Conservation (phyloP, 352 stramenopile species). For the Ophiocytium majus region DNA sequence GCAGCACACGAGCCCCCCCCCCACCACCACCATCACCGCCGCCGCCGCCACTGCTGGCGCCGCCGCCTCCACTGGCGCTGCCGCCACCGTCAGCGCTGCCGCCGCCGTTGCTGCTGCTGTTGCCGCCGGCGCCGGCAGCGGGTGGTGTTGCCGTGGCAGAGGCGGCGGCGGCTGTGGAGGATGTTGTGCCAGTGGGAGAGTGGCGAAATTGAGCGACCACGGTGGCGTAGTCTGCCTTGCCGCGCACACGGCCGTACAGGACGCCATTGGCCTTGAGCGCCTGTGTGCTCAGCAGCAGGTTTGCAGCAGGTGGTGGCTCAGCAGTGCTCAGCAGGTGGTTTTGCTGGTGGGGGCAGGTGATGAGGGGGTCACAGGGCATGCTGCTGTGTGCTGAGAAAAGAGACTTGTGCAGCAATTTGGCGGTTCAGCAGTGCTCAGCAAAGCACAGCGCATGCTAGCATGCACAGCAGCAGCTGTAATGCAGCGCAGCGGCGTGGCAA, state of each 20-base stretch:
- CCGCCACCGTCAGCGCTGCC: not conserved
- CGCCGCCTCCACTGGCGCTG: constrained; percentile 65
- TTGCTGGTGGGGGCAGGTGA: no score
- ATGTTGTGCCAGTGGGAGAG: not conserved
- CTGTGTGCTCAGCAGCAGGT: no score
- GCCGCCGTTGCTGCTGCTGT: not conserved
- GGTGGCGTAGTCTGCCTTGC: constrained; percentile 32
- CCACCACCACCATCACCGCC: constrained; percentile 65
- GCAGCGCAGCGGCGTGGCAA: no score
- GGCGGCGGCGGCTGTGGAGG: not conserved
- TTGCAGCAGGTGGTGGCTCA: no score
- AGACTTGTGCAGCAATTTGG: no score
- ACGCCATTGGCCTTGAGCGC: constrained; percentile 18
- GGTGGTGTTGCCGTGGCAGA: not conserved
- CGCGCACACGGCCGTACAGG: constrained; percentile 32
- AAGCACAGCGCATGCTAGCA: no score
- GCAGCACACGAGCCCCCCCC: constrained; percentile 65
- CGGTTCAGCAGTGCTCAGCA: no score
- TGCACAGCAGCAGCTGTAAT: no score
- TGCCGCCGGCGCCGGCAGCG: no score
- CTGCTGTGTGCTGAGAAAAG: no score
- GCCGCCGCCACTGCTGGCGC: constrained; percentile 61
- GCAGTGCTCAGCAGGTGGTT: no score
- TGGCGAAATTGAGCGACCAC: constrained; percentile 29
- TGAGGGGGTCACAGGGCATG: no score